Percentiles rank a stretch among this genome's conserved stretches.
These are phyloP conservation scores for Helotiales sp. DNA, from an alignment of 2,329 filamentous ascomycete genomes.

Conservation along the genomic window DNA sequence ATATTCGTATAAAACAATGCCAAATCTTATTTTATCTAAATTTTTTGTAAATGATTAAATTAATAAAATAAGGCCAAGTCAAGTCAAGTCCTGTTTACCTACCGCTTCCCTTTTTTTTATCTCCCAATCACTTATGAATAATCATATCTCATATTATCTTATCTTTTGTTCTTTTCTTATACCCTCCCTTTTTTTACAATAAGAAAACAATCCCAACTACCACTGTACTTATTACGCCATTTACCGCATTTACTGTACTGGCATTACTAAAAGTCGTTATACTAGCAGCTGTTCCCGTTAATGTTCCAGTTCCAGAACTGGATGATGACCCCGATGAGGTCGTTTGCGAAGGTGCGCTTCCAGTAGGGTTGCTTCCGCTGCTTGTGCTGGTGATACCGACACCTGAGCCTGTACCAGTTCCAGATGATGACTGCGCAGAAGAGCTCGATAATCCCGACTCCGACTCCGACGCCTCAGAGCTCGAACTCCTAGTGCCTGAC, in stretches of 20 bases:
- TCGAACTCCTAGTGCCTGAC: not conserved
- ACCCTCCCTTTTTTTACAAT: not conserved
- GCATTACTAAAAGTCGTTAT: not conserved
- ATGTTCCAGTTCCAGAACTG: not conserved
- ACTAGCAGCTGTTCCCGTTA: not conserved
- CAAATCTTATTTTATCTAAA: too few species aligned
- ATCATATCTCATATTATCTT: not conserved
- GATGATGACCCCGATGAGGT: not conserved
- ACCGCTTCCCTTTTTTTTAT: not conserved
- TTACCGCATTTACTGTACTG: not conserved
- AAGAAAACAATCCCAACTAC: constrained; percentile 3
- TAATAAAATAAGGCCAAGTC: not conserved
- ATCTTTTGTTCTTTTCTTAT: not conserved
- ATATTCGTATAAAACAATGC: not conserved
- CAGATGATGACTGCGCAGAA: not conserved
- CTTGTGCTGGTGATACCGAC: not conserved
- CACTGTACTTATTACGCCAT: not conserved
- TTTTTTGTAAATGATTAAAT: not conserved
- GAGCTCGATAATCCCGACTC: not conserved
- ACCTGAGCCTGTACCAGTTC: not conserved
- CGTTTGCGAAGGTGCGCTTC: not conserved
- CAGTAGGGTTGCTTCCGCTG: not conserved
- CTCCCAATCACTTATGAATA: not conserved
- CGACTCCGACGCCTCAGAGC: not conserved
- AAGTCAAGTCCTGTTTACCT: not conserved